Base-by-base conservation (phyloP, 345 rosid genomes). In the Diplotaxis tenuifolia region DNA sequence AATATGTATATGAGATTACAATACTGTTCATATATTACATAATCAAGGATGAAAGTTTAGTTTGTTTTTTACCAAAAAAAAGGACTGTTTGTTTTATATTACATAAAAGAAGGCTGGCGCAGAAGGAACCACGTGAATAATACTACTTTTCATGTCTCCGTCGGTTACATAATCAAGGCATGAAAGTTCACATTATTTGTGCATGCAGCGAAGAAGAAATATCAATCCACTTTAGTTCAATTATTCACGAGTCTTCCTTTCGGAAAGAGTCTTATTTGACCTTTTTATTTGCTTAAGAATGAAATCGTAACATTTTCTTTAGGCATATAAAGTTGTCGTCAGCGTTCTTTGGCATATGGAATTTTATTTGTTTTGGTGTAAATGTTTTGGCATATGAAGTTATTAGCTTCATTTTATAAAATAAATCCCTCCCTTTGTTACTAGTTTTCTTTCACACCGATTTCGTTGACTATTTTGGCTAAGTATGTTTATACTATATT, bases 121-220 rank as follows among this genome's bases (percentile, higher is more conserved):
- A 65, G 65, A 73, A 36, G 58, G 56, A 31, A 21, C 20, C 28
- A 65, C 57, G 52, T 73, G 71, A 73, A 45, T 64, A 27, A 42
- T 65, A 23, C 49, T 27, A 36, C 1, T 15, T 52, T 42, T 6
- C 42, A 71, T 16, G 20, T 25, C 60, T 52, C 27, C 62, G 11
- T 62, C 32, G 25, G 27, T 32, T 25, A 25, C 28, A 25, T 25
- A 25, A 25, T 25, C 28, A 25, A 25, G 28, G 28, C 28, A 25
- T 2, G 28, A 25, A 25, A 3, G 28, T 25, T 25, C 4, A 25
- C 1, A 25, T 25, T 25, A 25, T 50, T 42, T n/a, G 45, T 70
- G 49, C 22, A 62, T 29, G 16, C n/a, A 19, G 58, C 45, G 28
- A 66, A 67, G 56, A 74, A 67, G 23, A 74, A 52, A 49, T 47